phyloP scores from a whole-genome alignment of 371 early-diverging fungal species.

The Mortierella sp. region DNA sequence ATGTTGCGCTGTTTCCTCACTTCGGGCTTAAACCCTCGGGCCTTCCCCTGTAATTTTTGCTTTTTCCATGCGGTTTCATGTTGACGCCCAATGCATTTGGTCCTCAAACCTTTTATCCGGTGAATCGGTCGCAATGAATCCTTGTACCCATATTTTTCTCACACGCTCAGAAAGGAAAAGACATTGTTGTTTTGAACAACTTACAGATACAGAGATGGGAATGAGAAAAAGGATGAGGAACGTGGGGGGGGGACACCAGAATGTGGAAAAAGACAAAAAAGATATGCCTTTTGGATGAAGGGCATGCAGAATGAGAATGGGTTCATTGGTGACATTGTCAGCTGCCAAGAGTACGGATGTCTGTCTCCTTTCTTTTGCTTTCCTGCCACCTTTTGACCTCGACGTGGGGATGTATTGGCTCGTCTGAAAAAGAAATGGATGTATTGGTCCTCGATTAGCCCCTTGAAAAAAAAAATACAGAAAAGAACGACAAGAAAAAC shows the following conservation, averaged over 20 bases:
- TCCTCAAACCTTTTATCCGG: neutral
- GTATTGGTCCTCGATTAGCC: neutral
- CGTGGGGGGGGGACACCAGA: neutral
- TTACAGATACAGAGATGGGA: neutral
- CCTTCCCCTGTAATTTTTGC: neutral
- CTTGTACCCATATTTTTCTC: neutral
- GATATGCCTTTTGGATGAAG: neutral
- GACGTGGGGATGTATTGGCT: neutral
- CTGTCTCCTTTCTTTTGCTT: neutral
- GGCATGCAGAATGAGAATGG: neutral
- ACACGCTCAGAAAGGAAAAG: neutral
- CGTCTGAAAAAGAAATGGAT: neutral
- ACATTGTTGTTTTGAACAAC: neutral
- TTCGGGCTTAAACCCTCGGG: neutral
- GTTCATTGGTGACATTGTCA: neutral
- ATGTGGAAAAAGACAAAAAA: neutral
- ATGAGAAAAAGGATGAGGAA: neutral
- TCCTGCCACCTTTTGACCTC: neutral
- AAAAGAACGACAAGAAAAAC: neutral
- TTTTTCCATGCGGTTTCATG: constrained; percentile 2
- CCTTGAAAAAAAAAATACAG: neutral
- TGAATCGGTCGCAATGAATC: neutral
- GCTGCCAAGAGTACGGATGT: neutral
- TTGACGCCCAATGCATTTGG: neutral
- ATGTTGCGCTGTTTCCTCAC: neutral